These are phyloP conservation scores for Solanum bulbocastanum DNA, from an alignment of 257 asterid species.

Conservation along the genomic window DNA sequence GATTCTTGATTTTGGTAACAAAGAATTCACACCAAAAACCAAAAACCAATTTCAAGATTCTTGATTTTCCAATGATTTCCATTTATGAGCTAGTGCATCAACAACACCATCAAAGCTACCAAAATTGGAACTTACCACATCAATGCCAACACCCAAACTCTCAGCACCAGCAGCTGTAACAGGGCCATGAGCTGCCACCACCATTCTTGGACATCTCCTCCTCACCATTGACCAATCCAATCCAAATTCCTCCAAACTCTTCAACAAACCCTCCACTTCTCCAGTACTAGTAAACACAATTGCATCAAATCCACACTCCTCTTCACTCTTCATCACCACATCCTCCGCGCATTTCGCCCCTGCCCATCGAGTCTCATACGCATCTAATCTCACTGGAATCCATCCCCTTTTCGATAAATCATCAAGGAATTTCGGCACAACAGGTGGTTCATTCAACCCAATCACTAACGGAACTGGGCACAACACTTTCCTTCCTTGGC, in stretches of 20 bases:
- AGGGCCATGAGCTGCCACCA: constrained; percentile 84
- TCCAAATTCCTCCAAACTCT: constrained; percentile 55
- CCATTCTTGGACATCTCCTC: constrained; percentile 56
- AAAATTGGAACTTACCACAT: constrained; percentile 62
- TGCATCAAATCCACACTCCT: constrained; percentile 55
- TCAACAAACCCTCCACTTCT: constrained; percentile 84
- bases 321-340: constrained; percentile 35
- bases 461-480: constrained; percentile 70
- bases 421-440: constrained; percentile 50
- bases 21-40: neutral
- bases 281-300: constrained; percentile 71
- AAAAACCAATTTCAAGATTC: neutral
- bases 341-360: constrained; percentile 27
- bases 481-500: constrained; percentile 39
- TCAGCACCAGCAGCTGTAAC: constrained; percentile 87
- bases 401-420: constrained; percentile 47
- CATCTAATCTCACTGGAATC: constrained; percentile 41
- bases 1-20: neutral
- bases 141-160: constrained; percentile 63
- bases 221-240: constrained; percentile 59
- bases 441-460: constrained; percentile 71
- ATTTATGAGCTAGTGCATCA: constrained; percentile 41
- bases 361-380: constrained; percentile 70
- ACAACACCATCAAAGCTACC: constrained; percentile 63
- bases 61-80: constrained; percentile 20